phyloP scores from a whole-genome alignment of 306 rosid species.

The Astragalus glycyphyllos region DNA sequence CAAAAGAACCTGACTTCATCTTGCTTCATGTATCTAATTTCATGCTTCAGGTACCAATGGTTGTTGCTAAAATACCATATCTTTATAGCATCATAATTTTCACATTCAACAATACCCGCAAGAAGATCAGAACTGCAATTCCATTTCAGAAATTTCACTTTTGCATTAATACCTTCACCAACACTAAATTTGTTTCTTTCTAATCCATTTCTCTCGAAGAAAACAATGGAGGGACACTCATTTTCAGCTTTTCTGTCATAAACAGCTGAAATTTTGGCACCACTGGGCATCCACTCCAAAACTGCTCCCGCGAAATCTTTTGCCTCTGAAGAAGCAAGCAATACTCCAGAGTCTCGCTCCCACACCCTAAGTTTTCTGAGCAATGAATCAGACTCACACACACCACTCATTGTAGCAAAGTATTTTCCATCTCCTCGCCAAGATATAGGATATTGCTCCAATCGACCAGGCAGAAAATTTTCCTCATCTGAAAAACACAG shows the following conservation, averaged over 20 bases:
- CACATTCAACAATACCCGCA: slow-evolving; percentile 80
- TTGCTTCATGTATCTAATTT: slow-evolving; percentile 70
- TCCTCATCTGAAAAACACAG: slow-evolving; percentile 67
- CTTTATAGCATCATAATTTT: slow-evolving; percentile 70
- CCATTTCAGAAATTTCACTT: slow-evolving; percentile 75
- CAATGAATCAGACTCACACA: slow-evolving; percentile 40
- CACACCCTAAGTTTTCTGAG: slow-evolving; percentile 77
- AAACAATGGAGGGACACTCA: slow-evolving; percentile 72
- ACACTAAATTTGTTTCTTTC: slow-evolving; percentile 80
- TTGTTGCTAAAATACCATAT: slow-evolving; percentile 90
- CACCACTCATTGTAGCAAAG: slow-evolving; percentile 69
- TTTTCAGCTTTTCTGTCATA: slow-evolving; percentile 65
- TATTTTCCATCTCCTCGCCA: slow-evolving; percentile 98
- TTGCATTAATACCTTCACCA: slow-evolving; percentile 59
- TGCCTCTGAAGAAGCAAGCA: slow-evolving; percentile 77
- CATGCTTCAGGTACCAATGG: slow-evolving; percentile 90
- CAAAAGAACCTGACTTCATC: slow-evolving; percentile 76
- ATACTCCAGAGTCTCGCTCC: slow-evolving; percentile 83
- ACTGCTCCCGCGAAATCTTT: slow-evolving; percentile 66
- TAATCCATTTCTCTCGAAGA: slow-evolving; percentile 92
- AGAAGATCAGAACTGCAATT: slow-evolving; percentile 98
- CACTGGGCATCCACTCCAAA: slow-evolving; percentile 98
- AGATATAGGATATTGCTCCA: slow-evolving; percentile 55
- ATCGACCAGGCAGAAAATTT: slow-evolving; percentile 30
- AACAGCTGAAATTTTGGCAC: slow-evolving; percentile 91